Conservation (phyloP, 306 rosid genomes). For the Castanea sativa region DNA sequence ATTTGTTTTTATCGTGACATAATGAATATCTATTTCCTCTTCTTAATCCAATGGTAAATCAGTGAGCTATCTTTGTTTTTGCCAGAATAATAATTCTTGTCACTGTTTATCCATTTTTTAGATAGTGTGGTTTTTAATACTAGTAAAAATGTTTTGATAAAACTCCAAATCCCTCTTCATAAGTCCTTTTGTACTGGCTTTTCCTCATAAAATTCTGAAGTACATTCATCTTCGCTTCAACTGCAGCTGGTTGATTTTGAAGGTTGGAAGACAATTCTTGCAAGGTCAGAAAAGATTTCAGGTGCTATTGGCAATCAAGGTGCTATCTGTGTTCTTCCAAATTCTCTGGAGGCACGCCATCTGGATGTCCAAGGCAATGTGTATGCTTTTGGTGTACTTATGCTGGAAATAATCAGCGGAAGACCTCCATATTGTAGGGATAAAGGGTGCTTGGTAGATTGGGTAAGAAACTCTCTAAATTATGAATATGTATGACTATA, state of each 20-base stretch:
- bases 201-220: neutral
- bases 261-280: conserved; percentile 94
- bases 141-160: neutral
- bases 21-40: neutral
- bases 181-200: conserved; percentile 4
- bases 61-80: neutral
- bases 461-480: conserved; percentile 59
- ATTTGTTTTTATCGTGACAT: neutral
- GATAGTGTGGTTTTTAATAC: neutral
- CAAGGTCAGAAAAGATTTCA: conserved; percentile 79
- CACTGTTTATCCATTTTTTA: neutral
- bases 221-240: conserved; percentile 6
- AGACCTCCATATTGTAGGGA: conserved; percentile 77
- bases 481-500: conserved; percentile 6
- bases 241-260: conserved; percentile 95
- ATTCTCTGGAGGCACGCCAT: conserved; percentile 81
- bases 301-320: conserved; percentile 79
- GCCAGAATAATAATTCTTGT: neutral
- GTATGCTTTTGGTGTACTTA: conserved; percentile 76
- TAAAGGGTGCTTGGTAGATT: conserved; percentile 81
- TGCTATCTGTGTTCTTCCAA: conserved; percentile 74
- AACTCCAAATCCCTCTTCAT: conserved; percentile 19
- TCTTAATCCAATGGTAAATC: neutral
- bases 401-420: conserved; percentile 85
- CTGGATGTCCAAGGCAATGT: conserved; percentile 77